A percentile compares a stretch with the other conserved stretches of the same genome.
Evolutionary conservation across 805 yeast genomes (phyloP).

Genomic region (Nakazawaea wyomingensis): DNA sequence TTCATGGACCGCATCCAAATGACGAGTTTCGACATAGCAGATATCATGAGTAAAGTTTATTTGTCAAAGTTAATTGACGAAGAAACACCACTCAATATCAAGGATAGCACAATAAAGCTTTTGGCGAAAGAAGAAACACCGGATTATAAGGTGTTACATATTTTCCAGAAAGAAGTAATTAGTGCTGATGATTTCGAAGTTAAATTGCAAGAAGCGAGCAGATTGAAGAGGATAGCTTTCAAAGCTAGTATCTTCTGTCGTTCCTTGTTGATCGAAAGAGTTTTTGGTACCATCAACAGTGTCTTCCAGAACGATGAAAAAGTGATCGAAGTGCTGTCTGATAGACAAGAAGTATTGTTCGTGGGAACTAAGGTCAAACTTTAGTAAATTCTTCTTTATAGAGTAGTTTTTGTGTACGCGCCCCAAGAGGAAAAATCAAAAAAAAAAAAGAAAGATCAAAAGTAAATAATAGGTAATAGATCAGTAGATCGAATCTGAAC

Average conservation of each 20-base stretch:
- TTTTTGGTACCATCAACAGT: conserved; percentile 15
- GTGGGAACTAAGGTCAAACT: conserved; percentile 17
- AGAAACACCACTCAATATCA: conserved; percentile 14
- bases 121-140: conserved; percentile 11
- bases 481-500: too few species aligned
- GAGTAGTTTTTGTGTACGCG: too few species aligned
- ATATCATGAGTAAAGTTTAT: conserved; percentile 15
- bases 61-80: conserved; percentile 12
- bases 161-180: conserved; percentile 22
- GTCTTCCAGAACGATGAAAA: conserved; percentile 15
- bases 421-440: too few species aligned
- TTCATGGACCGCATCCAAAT: conserved; percentile 36
- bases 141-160: conserved; percentile 21
- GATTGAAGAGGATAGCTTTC: conserved; percentile 6
- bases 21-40: conserved; percentile 17
- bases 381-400: too few species aligned
- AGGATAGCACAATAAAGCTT: conserved; percentile 10
- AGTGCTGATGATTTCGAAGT: conserved; percentile 11
- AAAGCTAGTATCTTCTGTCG: not conserved
- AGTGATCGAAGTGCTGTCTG: conserved; percentile 6
- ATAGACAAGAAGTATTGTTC: conserved; percentile 19
- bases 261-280: conserved; percentile 15
- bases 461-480: too few species aligned
- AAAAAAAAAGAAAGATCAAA: too few species aligned
- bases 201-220: conserved; percentile 3